Evolutionary conservation across 768 basidiomycete genomes (phyloP), one percentile per base, ranked within the genome.

Genomic region (Baorangia bicolor): DNA sequence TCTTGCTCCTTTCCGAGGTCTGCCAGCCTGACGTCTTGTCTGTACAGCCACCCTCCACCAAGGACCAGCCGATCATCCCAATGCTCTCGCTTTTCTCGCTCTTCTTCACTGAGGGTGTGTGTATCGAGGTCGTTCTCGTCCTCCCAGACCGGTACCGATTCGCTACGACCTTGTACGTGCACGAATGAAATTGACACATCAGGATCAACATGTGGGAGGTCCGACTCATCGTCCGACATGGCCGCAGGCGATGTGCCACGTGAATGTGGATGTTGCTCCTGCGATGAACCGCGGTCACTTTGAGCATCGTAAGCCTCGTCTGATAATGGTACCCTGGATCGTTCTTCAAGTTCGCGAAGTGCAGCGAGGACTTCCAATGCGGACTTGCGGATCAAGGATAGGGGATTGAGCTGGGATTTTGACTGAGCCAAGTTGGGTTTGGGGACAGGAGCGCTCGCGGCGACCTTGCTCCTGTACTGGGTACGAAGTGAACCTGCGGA

Each of bases 11-110:
- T 82, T 60, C 37, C 67, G 53, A 93, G 69, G 30, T 85, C 77
- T 20, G 68, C 71, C 31, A 87, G 70, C 16, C 63, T 70, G 51
- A 92, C 64, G 62, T 90, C 86, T 64, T 86, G 87, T 53, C 73
- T 78, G 66, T 94, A 94, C 51, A 93, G 65, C 90, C 91, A 93
- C 6, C 92, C 92, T 28, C 86, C 86, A 25, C 88, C 88, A 13
- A 93, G 76, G 0, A 92, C 85, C 12, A 94, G 78, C 34, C 84
- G 77, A 65, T 92, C 88, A 63, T 93, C 92, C 92, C 92, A 94
- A 18, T 78, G 74, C 58, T 90, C 87, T 38, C 80, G 78, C 69
- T 85, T 86, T 63, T 84, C 81, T 46, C 65, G 67, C 45, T 78
- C 76, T 49, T 77, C 76, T 57, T 81, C 80, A 57, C 77, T 78